Evolutionary conservation across 495 filamentous ascomycete species (phyloP).

Genomic region (Hapsidospora chrysogenum): DNA sequence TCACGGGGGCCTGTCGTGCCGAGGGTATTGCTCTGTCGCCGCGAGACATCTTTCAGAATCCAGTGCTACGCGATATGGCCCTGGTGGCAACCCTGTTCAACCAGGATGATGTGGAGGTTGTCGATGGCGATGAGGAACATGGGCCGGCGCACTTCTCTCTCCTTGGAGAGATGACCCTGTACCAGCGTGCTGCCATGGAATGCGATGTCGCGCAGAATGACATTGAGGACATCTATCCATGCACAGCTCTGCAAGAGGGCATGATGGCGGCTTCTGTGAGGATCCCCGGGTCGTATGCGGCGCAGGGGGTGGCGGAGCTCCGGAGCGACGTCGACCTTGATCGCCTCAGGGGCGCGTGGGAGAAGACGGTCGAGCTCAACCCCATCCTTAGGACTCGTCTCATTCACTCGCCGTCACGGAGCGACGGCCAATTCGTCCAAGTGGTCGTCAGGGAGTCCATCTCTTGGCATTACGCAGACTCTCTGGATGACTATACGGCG

Average conservation of each 20-base stretch:
- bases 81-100: no score
- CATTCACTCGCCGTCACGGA: neutral
- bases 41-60: conserved; percentile 24
- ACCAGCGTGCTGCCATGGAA: neutral
- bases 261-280: conserved; percentile 26
- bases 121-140: neutral
- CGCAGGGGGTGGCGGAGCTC: conserved; percentile 24
- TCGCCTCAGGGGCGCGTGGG: conserved; percentile 31
- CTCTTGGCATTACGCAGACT: neutral
- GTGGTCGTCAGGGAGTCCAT: conserved; percentile 7
- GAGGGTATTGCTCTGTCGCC: neutral
- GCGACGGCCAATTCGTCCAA: conserved; percentile 5
- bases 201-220: neutral
- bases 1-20: neutral
- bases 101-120: neutral
- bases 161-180: neutral
- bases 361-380: conserved; percentile 30
- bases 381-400: conserved; percentile 48
- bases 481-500: neutral
- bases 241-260: conserved; percentile 38
- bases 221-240: conserved; percentile 16
- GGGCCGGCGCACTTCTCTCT: neutral
- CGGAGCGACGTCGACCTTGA: conserved; percentile 18
- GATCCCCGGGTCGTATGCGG: conserved; percentile 21
- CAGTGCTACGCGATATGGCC: conserved; percentile 5